Percentiles rank a stretch among this genome's conserved stretches.
These are phyloP conservation scores for Artomyces pyxidatus DNA, from an alignment of 768 basidiomycete species.

Conservation along the genomic window DNA sequence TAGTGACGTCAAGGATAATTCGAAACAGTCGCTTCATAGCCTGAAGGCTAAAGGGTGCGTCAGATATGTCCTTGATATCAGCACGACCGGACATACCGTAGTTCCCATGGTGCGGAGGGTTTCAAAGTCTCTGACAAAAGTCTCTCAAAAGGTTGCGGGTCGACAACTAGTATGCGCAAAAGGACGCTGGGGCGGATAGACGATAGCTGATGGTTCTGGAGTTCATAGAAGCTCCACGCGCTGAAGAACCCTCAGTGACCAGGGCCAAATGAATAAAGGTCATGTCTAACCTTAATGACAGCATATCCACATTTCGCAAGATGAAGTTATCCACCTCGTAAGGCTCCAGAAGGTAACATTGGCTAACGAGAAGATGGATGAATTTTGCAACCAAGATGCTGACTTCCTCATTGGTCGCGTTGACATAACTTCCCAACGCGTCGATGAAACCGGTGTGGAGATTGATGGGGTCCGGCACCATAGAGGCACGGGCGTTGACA, in stretches of 20 bases:
- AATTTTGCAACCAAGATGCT: constrained; percentile 53
- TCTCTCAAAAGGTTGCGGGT: constrained; percentile 50
- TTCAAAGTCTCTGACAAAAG: constrained; percentile 37
- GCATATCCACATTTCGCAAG: constrained; percentile 46
- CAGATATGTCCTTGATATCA: neutral
- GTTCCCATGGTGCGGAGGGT: constrained; percentile 34
- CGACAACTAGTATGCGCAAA: constrained; percentile 52
- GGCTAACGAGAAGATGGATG: constrained; percentile 48
- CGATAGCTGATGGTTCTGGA: constrained; percentile 49
- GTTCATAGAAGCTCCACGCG: constrained; percentile 60
- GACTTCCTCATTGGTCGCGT: constrained; percentile 39
- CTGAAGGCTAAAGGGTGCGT: constrained; percentile 33
- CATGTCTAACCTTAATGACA: constrained; percentile 49
- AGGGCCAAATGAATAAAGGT: neutral
- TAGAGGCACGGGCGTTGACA: constrained; percentile 31
- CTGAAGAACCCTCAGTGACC: constrained; percentile 26
- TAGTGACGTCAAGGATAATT: constrained; percentile 58
- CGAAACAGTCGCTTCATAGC: constrained; percentile 51
- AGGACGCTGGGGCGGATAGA: constrained; percentile 47
- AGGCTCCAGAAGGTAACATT: constrained; percentile 51
- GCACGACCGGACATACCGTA: constrained; percentile 33
- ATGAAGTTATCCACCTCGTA: constrained; percentile 72
- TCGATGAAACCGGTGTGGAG: constrained; percentile 49
- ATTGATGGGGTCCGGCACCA: constrained; percentile 49
- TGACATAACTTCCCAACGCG: constrained; percentile 44